phyloP scores from a whole-genome alignment of 2,329 filamentous ascomycete genomes.

The Fusarium falciforme region DNA sequence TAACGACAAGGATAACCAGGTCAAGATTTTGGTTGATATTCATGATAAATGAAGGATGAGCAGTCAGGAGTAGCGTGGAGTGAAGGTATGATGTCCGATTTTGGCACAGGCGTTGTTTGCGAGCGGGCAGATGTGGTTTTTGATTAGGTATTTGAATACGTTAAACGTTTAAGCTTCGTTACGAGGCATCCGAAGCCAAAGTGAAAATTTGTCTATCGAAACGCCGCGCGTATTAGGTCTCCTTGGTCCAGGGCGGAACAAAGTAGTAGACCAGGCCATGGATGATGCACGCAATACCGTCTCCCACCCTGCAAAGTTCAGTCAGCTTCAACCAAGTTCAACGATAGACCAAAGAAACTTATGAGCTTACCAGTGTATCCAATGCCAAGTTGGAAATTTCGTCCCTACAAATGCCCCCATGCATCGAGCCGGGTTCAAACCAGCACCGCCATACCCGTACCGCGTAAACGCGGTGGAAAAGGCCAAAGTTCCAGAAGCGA shows the following conservation, averaged over 20 bases:
- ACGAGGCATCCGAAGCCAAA: background rate
- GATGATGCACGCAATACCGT: conserved; percentile 14
- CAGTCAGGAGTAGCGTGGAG: background rate
- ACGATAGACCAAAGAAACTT: accelerated
- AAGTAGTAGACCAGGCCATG: conserved; percentile 33
- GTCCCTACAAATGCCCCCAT: conserved; percentile 37
- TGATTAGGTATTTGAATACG: background rate
- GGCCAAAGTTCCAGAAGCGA: conserved; percentile 50
- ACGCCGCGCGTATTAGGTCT: background rate
- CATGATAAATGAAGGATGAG: conserved; percentile 25
- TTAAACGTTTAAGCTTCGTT: background rate
- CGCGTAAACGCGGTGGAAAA: conserved; percentile 49
- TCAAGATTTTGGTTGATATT: conserved; percentile 69
- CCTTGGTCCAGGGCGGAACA: conserved; percentile 32
- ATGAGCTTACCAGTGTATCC: conserved; percentile 41
- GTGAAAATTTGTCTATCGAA: background rate
- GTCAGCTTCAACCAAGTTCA: background rate
- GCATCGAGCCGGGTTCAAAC: conserved; percentile 38
- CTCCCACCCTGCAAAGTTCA: conserved; percentile 17
- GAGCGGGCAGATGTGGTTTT: background rate
- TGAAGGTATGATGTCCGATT: background rate
- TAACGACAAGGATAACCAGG: conserved; percentile 69
- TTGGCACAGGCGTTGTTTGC: background rate
- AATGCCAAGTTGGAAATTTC: conserved; percentile 38
- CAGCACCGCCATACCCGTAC: conserved; percentile 41